These are phyloP conservation scores for Herpetospermum pedunculosum DNA, from an alignment of 306 rosid genomes.

Conservation along the genomic window DNA sequence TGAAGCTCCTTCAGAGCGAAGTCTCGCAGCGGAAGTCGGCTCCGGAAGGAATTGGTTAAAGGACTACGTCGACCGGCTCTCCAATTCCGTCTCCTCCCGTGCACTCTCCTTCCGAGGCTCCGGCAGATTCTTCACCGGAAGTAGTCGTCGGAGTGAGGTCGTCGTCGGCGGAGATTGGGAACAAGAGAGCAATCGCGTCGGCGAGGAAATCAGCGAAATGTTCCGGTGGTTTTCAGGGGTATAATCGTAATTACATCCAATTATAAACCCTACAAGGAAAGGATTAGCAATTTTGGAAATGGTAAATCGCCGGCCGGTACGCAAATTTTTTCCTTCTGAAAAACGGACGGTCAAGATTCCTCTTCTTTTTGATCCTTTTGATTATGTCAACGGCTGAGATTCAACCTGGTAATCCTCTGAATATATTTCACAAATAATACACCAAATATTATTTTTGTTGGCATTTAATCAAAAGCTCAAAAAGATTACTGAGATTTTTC, in stretches of 20 bases:
- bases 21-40: constrained; percentile 42
- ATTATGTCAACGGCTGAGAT: constrained; percentile 17
- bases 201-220: constrained; percentile 70
- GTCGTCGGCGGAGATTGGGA: constrained; percentile 38
- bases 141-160: constrained; percentile 61
- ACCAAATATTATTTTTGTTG: not conserved
- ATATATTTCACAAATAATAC: not conserved
- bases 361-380: not conserved
- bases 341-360: constrained; percentile 11
- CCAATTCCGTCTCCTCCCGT: constrained; percentile 55
- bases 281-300: not conserved
- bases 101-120: constrained; percentile 74
- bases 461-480: constrained; percentile 6
- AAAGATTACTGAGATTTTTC: constrained; percentile 1
- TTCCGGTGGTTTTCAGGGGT: constrained; percentile 95
- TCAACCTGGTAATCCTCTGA: constrained; percentile 6
- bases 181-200: constrained; percentile 45
- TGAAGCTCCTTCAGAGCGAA: constrained; percentile 12
- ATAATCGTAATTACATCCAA: constrained; percentile 31
- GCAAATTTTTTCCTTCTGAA: not conserved
- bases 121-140: constrained; percentile 52
- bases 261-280: not conserved
- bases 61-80: constrained; percentile 63
- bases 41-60: constrained; percentile 60
- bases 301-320: not conserved